Conservation (phyloP, 345 rosid genomes). For the Lagerstroemia speciosa region DNA sequence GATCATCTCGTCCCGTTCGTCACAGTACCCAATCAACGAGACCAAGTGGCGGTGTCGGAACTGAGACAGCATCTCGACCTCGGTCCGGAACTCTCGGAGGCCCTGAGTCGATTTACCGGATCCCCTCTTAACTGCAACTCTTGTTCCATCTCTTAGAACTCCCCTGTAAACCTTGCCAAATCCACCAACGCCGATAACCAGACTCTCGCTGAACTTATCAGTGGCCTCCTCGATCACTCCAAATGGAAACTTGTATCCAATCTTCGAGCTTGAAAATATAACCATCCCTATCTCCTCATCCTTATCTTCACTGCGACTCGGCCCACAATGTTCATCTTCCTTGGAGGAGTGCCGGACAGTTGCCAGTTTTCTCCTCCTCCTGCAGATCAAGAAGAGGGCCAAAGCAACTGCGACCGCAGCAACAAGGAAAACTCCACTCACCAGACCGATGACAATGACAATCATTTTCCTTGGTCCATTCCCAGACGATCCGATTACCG, state of each 20-base stretch:
- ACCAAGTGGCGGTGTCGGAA: constrained; percentile 19
- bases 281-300: not conserved
- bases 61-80: constrained; percentile 21
- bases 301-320: not conserved
- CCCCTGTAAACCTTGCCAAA: constrained; percentile 21
- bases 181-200: constrained; percentile 13
- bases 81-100: constrained; percentile 15
- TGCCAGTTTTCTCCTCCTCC: constrained; percentile 9
- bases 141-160: constrained; percentile 14
- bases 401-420: not conserved
- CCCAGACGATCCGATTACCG: not conserved
- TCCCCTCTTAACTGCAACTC: constrained; percentile 19
- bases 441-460: constrained; percentile 1
- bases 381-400: constrained; percentile 9
- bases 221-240: constrained; percentile 18
- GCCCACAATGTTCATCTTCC: constrained; percentile 7
- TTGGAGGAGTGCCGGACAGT: not conserved
- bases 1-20: constrained; percentile 17
- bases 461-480: not conserved
- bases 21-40: constrained; percentile 19
- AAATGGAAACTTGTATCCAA: constrained; percentile 12
- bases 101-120: constrained; percentile 9
- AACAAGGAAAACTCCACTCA: not conserved
- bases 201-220: constrained; percentile 10
- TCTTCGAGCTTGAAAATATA: constrained; percentile 3